phyloP scores from a whole-genome alignment of 495 filamentous ascomycete species.

The Annulohypoxylon nitens region DNA sequence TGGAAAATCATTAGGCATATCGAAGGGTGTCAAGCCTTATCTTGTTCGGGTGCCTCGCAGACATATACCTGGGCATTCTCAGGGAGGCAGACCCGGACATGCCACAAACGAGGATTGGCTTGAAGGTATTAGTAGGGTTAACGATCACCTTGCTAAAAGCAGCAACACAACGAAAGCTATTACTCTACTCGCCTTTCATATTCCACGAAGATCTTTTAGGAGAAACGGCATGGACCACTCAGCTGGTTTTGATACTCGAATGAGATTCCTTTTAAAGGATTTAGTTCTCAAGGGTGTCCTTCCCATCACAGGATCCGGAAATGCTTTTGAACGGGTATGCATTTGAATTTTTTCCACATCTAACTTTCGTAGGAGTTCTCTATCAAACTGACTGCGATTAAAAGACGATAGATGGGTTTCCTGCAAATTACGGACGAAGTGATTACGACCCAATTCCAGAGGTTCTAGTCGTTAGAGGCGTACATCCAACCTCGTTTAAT shows the following conservation, averaged over 20 bases:
- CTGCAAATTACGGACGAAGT: slow-evolving; percentile 1
- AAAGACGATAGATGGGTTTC: not conserved
- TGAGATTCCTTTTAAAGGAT: not conserved
- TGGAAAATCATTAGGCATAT: not conserved
- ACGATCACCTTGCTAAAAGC: not conserved
- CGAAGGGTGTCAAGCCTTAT: slow-evolving; percentile 11
- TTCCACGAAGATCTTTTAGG: not conserved
- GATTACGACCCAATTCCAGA: slow-evolving; percentile 8
- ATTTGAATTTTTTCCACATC: not conserved
- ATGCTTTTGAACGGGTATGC: not conserved
- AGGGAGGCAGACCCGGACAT: not conserved
- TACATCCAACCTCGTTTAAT: not conserved
- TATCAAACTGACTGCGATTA: not conserved
- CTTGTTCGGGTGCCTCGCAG: not conserved
- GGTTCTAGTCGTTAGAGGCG: slow-evolving; percentile 4
- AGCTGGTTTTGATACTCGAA: not conserved
- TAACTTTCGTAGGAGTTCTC: too few relatives aligned
- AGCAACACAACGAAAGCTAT: not conserved
- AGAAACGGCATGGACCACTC: not conserved
- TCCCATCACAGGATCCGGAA: slow-evolving; percentile 2
- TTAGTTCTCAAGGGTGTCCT: not conserved
- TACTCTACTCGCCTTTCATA: not conserved
- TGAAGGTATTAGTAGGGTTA: not conserved
- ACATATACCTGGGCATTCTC: not conserved
- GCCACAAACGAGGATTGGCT: slow-evolving; percentile 5